Evolutionary conservation across 352 stramenopile species (phyloP), one percentile per base, ranked within the genome.

Genomic region (Phytophthora hibernalis): DNA sequence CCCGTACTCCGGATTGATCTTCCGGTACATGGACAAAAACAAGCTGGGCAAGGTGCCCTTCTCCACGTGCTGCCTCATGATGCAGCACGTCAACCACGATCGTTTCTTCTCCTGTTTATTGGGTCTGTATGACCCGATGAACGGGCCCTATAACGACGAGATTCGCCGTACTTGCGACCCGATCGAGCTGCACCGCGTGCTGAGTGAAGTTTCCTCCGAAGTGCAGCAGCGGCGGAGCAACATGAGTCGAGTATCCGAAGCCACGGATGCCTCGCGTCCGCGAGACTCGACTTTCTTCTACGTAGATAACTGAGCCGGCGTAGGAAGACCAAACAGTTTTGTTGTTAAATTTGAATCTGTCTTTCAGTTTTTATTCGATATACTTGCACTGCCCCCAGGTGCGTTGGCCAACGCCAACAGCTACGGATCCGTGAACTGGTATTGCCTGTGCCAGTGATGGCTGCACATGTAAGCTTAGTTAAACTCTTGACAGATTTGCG

Each of bases 1-100:
- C 37, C 85, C 85, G 20, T 92, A 87, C 26, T 90, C 85, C 48
- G 79, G 85, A 24, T 85, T 92, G 30, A 92, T 96, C 33, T 94
- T 94, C 74, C 81, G 87, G 2, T 96, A 96, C 65, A 94, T 96
- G 88, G 88, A 96, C 72, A 96, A 96, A 65, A 92, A 87, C 60
- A 76, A 83, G 15, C 52, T 96, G 20, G 88, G 88, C 38, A 82
- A 85, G 20, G 82, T 96, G 35, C 85, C 84, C 3, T 96, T 96
- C 40, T 81, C 88, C 31, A 94, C 88, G 20, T 93, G 85, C 59
- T 96, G 85, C 49, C 74, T 96, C 21, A 93, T 96, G 81, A 85
- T 96, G 45, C 85, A 94, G 63, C 88, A 96, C 54, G 88, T 94
- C 43, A 91, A 96, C 68, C 88, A 94, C 61, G 88, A 96, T 58